A percentile compares a stretch with the other conserved stretches of the same genome.
Conservation (phyloP, 2,329 filamentous ascomycete species). For the Pseudocercospora cruenta region DNA sequence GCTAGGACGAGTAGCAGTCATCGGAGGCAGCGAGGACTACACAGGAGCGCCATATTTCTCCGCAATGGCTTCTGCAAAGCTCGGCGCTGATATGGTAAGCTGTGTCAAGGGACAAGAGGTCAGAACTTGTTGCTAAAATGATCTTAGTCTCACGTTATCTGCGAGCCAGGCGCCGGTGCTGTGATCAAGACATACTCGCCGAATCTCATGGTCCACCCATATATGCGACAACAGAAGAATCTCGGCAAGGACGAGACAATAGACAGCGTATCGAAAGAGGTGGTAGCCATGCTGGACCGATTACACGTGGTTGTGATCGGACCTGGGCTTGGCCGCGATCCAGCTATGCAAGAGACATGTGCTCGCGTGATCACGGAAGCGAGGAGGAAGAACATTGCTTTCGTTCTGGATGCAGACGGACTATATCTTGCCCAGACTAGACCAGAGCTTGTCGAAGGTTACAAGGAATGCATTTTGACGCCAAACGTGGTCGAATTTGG, state of each 20-base stretch:
- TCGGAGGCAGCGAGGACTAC: constrained; percentile 94
- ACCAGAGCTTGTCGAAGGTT: constrained; percentile 78
- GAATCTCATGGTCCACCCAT: constrained; percentile 96
- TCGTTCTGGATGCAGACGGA: constrained; percentile 92
- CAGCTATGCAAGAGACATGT: constrained; percentile 85
- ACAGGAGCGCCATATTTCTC: constrained; percentile 98
- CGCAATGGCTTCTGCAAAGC: constrained; percentile 88
- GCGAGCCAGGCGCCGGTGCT: constrained; percentile 78
- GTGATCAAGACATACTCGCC: constrained; percentile 98
- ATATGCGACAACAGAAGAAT: constrained; percentile 79
- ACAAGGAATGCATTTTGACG: constrained; percentile 82
- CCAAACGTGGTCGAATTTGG: constrained; percentile 95
- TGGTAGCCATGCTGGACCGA: constrained; percentile 80
- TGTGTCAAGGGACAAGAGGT: background rate
- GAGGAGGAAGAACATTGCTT: constrained; percentile 69
- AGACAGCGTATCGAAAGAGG: constrained; percentile 66
- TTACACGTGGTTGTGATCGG: constrained; percentile 93
- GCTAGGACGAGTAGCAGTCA: constrained; percentile 86
- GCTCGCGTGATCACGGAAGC: constrained; percentile 79
- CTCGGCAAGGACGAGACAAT: constrained; percentile 59
- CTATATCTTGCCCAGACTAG: constrained; percentile 75
- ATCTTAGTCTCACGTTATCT: constrained; percentile 84
- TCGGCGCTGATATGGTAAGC: constrained; percentile 88
- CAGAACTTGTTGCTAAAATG: constrained; percentile 9
- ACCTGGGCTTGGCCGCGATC: constrained; percentile 86